Evolutionary conservation across 768 basidiomycete genomes (phyloP).

Genomic region (Leccinellum luteum): DNA sequence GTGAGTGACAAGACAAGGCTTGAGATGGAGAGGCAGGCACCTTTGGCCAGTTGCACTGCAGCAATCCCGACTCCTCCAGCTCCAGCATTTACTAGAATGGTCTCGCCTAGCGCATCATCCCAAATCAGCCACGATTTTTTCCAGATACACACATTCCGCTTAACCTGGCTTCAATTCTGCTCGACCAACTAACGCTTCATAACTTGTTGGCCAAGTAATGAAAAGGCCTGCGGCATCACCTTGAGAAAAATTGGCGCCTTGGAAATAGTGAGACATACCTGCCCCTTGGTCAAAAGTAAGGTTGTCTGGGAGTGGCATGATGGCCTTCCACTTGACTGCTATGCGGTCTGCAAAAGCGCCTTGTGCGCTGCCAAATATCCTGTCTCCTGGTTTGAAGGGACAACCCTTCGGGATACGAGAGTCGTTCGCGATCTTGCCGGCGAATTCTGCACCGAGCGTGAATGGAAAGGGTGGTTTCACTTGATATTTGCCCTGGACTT

Average conservation of each 20-base stretch:
- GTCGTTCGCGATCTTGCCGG: slow-evolving; percentile 65
- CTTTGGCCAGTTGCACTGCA: slow-evolving; percentile 92
- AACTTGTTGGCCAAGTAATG: slow-evolving; percentile 92
- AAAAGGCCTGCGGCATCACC: slow-evolving; percentile 52
- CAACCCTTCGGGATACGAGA: slow-evolving; percentile 82
- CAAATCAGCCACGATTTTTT: slow-evolving; percentile 7
- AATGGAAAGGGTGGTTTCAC: slow-evolving; percentile 82
- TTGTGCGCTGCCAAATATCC: slow-evolving; percentile 81
- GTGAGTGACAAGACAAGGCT: background rate
- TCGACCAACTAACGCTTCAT: slow-evolving; percentile 85
- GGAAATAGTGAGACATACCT: slow-evolving; percentile 40
- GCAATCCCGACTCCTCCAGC: slow-evolving; percentile 94
- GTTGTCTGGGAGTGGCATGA: slow-evolving; percentile 69
- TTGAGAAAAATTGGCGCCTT: background rate
- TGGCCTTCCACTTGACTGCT: slow-evolving; percentile 44
- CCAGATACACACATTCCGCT: background rate
- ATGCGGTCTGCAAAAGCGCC: slow-evolving; percentile 82
- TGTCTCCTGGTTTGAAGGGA: slow-evolving; percentile 74
- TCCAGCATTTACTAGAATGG: slow-evolving; percentile 91
- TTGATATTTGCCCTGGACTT: slow-evolving; percentile 90
- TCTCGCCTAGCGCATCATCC: slow-evolving; percentile 58
- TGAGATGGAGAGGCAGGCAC: slow-evolving; percentile 35
- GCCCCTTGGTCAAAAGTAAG: slow-evolving; percentile 86
- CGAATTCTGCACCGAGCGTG: slow-evolving; percentile 80
- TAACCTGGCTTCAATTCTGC: slow-evolving; percentile 76